Percentiles rank a stretch among this genome's conserved stretches.
Evolutionary conservation across 768 basidiomycete species (phyloP).

Genomic region (Dentipellis fragilis): DNA sequence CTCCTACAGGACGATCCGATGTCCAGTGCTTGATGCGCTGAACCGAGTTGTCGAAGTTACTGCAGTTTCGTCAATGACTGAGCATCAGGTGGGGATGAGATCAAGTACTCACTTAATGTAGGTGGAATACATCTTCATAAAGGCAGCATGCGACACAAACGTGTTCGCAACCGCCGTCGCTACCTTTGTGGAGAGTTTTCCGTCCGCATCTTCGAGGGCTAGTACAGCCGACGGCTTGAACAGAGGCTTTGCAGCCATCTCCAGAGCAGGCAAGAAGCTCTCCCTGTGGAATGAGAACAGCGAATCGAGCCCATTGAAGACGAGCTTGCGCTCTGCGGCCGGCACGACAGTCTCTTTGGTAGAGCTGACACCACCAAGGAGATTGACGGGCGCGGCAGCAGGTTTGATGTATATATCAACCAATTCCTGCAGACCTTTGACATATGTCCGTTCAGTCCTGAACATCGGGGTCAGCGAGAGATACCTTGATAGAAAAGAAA

Average conservation of each 20-base stretch:
- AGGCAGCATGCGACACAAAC: slow-evolving; percentile 90
- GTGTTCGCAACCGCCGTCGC: slow-evolving; percentile 79
- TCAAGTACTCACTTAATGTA: slow-evolving; percentile 79
- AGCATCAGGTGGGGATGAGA: slow-evolving; percentile 5
- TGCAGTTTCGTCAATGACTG: slow-evolving; percentile 18
- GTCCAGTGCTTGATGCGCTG: slow-evolving; percentile 85
- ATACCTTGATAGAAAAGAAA: not conserved
- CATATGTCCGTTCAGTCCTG: slow-evolving; percentile 92
- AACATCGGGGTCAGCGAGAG: slow-evolving; percentile 12
- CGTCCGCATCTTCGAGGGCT: slow-evolving; percentile 53
- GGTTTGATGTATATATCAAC: slow-evolving; percentile 94
- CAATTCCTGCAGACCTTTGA: slow-evolving; percentile 87
- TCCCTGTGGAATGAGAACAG: slow-evolving; percentile 89
- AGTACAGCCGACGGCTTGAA: slow-evolving; percentile 38
- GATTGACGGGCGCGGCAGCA: slow-evolving; percentile 56
- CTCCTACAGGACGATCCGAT: slow-evolving; percentile 37
- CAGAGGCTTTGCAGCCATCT: slow-evolving; percentile 63
- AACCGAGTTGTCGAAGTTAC: slow-evolving; percentile 91
- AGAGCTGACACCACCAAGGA: slow-evolving; percentile 60
- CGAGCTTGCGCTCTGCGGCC: slow-evolving; percentile 74
- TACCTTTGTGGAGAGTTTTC: slow-evolving; percentile 61
- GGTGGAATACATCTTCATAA: slow-evolving; percentile 97
- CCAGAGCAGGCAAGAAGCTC: slow-evolving; percentile 86
- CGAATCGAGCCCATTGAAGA: slow-evolving; percentile 85
- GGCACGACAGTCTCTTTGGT: slow-evolving; percentile 83